Conservation (phyloP, 805 yeast genomes). For the Pichia scutulata region DNA sequence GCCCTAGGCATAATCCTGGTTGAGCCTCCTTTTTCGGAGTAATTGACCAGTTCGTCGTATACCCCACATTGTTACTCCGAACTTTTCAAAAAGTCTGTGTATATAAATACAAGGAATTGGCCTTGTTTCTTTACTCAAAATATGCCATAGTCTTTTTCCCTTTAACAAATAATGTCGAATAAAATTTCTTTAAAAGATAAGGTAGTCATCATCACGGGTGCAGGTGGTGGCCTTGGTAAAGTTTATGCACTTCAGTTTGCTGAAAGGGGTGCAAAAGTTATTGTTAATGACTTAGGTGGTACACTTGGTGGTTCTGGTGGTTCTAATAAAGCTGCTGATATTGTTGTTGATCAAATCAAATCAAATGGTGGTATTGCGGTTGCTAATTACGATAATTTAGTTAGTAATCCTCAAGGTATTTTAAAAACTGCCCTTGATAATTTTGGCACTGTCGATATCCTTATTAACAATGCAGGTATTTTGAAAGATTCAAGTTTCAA, state of each 20-base stretch:
- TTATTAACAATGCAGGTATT: slow-evolving; percentile 93
- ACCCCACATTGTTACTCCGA: not conserved
- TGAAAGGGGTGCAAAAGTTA: slow-evolving; percentile 87
- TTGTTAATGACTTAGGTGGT: slow-evolving; percentile 92
- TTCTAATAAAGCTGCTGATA: slow-evolving; percentile 71
- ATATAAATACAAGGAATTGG: not conserved
- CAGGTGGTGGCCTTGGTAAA: slow-evolving; percentile 95
- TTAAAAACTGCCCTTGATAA: slow-evolving; percentile 77
- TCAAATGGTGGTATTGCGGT: slow-evolving; percentile 78
- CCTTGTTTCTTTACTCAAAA: too few relatives aligned
- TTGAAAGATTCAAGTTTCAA: slow-evolving; percentile 80
- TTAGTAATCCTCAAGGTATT: slow-evolving; percentile 74
- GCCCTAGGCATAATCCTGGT: not conserved
- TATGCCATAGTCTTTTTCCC: too few relatives aligned
- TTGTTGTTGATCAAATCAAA: slow-evolving; percentile 79
- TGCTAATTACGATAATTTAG: slow-evolving; percentile 88
- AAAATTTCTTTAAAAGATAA: slow-evolving; percentile 58
- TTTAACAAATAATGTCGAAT: slow-evolving; percentile 6
- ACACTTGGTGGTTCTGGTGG: slow-evolving; percentile 67
- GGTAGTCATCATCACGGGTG: slow-evolving; percentile 92
- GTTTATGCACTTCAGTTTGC: slow-evolving; percentile 85
- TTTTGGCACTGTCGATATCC: slow-evolving; percentile 82
- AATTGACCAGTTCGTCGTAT: not conserved
- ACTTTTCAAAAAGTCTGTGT: too few relatives aligned
- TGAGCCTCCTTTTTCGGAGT: not conserved